Evolutionary conservation across 371 early-diverging fungal genomes (phyloP), one percentile per base, ranked within the genome.

Genomic region (Lichtheimia ramosa): DNA sequence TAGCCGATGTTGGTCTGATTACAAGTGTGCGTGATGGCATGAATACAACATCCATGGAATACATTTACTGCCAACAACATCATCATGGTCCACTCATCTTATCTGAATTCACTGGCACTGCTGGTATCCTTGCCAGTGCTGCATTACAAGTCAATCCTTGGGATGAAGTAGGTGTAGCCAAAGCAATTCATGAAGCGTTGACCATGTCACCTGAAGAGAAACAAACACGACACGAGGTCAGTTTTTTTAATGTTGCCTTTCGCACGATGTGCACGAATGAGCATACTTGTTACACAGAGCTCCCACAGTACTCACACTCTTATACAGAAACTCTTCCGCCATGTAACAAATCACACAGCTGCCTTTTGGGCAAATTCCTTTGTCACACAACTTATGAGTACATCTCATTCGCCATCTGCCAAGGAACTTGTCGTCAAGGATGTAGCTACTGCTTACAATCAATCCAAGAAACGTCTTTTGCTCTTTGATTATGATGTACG

Each of bases 1-100:
- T 95, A 1, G 98, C 98, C 15, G 98, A 99, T 74, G 88, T 94
- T 5, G 95, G 92, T n/a, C 70, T 99, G 24, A 96, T 99, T 58
- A 99, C 99, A 4, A 89, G 93, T 52, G 83, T 99, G 13, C 85
- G 98, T n/a, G 99, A 99, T 76, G 99, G 99, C 52, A 99, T 99
- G 99, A 99, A 99, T 79, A 93, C 99, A 8, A 99, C 98, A 1
- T 92, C 94, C 40, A 92, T 98, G 54, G 99, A 99, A 72, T 99
- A 93, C 75, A 88, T 98, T 43, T 85, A 98, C 48, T 99, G 97
- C 79, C 98, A 99, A 70, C 91, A 94, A 51, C 91, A 93, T 42
- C 80, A 88, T 49, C 82, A 87, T 51, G 94, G 95, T 0, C 92
- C 95, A n/a, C 81, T 99, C 42, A 94, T 99, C 18, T 79, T 99